Evolutionary conservation across 257 asterid genomes (phyloP).

Genomic region (Solanum piurae): DNA sequence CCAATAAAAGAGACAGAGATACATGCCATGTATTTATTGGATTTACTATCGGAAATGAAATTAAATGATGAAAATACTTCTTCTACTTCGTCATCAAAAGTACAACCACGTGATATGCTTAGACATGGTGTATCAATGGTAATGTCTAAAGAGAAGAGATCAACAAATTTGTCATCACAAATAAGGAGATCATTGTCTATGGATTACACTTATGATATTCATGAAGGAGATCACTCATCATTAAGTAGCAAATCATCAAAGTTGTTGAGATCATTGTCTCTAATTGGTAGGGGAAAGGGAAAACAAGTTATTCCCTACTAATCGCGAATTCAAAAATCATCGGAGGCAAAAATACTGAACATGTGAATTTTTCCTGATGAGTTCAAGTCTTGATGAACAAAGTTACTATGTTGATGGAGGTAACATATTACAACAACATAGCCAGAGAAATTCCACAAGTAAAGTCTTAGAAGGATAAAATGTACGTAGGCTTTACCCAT

Average conservation of each 20-base stretch:
- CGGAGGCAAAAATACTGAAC: neutral
- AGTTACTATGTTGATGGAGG: neutral
- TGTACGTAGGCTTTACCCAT: neutral
- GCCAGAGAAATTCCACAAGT: too few species aligned
- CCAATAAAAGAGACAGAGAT: neutral
- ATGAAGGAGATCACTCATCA: neutral
- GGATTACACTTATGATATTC: constrained; percentile 17
- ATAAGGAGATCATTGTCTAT: constrained; percentile 46
- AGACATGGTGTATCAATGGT: constrained; percentile 23
- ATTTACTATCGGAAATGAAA: neutral
- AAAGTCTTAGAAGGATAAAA: too few species aligned
- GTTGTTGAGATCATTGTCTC: neutral
- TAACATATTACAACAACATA: neutral
- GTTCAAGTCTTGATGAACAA: neutral
- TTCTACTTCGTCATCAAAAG: neutral
- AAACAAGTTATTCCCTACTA: neutral
- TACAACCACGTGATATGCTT: constrained; percentile 3
- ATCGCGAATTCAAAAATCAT: neutral
- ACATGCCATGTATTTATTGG: neutral
- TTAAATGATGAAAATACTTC: neutral
- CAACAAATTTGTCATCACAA: neutral
- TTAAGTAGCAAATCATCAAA: neutral
- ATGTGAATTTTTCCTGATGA: neutral
- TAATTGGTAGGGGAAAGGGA: neutral
- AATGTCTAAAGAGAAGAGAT: constrained; percentile 11